These are phyloP conservation scores for Volvariella surrecta DNA, from an alignment of 1,284 basidiomycete species.

Conservation along the genomic window DNA sequence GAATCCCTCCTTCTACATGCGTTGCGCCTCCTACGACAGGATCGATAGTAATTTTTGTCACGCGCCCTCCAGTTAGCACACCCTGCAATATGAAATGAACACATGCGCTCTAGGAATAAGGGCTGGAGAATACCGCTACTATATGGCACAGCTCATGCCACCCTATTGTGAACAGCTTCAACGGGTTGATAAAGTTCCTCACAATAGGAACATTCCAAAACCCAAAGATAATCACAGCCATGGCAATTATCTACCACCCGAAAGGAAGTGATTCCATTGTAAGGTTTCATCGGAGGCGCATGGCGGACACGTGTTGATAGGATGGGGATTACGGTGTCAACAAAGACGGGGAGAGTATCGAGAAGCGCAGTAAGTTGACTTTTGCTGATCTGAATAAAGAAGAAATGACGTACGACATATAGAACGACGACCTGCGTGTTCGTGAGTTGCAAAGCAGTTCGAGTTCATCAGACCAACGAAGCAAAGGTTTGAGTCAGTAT, in stretches of 20 bases:
- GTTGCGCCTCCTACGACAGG: conserved; percentile 75
- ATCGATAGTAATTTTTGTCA: conserved; percentile 72
- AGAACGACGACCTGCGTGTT: conserved; percentile 47
- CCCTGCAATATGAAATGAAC: conserved; percentile 30
- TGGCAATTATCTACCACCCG: conserved; percentile 56
- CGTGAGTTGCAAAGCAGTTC: not conserved
- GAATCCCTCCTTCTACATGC: conserved; percentile 64
- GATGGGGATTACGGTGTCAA: not conserved
- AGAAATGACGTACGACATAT: conserved; percentile 56
- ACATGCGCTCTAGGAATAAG: conserved; percentile 1
- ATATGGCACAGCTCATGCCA: conserved; percentile 84
- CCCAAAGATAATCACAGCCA: conserved; percentile 72
- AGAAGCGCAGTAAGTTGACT: conserved; percentile 5
- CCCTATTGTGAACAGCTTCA: conserved; percentile 78
- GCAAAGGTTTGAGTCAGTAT: no score
- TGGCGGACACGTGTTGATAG: not conserved
- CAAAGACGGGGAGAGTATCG: conserved; percentile 3
- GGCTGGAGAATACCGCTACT: conserved; percentile 36
- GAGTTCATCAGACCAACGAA: not conserved
- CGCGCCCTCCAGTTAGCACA: conserved; percentile 66
- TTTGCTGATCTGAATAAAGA: not conserved
- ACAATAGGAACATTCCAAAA: conserved; percentile 76
- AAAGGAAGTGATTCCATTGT: no score
- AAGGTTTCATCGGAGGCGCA: not conserved
- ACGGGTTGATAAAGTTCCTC: conserved; percentile 64